These are phyloP conservation scores for Penicillium capsulatum DNA, from an alignment of 2,329 filamentous ascomycete genomes.

Conservation along the genomic window DNA sequence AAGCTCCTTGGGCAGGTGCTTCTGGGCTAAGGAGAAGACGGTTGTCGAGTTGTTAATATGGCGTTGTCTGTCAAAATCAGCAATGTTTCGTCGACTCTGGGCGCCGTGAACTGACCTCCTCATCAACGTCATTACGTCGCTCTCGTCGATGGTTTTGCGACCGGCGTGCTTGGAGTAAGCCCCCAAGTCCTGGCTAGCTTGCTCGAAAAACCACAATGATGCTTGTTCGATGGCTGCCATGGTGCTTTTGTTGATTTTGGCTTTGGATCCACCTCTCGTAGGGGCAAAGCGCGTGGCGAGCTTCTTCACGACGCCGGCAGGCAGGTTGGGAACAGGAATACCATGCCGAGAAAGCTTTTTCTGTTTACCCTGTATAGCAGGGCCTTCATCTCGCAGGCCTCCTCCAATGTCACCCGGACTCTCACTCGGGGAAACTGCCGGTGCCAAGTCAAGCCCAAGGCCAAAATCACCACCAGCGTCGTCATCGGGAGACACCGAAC, in stretches of 20 bases:
- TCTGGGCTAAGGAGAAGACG: constrained; percentile 79
- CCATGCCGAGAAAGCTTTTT: constrained; percentile 65
- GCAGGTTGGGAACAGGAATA: constrained; percentile 70
- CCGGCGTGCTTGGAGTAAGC: constrained; percentile 78
- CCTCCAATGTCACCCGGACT: constrained; percentile 34
- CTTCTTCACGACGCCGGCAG: constrained; percentile 66
- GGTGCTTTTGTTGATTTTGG: constrained; percentile 68
- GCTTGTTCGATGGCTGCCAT: constrained; percentile 72
- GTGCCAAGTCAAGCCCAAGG: constrained; percentile 29
- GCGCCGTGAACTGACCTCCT: constrained; percentile 59
- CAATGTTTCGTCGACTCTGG: constrained; percentile 9
- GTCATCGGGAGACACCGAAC: constrained; percentile 25
- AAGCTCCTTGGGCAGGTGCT: constrained; percentile 74
- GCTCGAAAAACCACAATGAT: constrained; percentile 89
- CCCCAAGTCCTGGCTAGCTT: constrained; percentile 72
- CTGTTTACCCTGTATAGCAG: constrained; percentile 40
- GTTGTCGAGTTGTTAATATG: constrained; percentile 68
- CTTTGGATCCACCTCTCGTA: constrained; percentile 60
- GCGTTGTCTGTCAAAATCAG: constrained; percentile 62
- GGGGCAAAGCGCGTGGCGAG: constrained; percentile 63
- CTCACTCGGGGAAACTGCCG: constrained; percentile 28
- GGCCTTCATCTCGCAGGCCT: constrained; percentile 34
- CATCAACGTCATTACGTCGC: constrained; percentile 77
- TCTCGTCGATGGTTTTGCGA: constrained; percentile 80
- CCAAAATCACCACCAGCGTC: constrained; percentile 30